Evolutionary conservation across 345 rosid species (phyloP).

Genomic region (Mercurialis annua): DNA sequence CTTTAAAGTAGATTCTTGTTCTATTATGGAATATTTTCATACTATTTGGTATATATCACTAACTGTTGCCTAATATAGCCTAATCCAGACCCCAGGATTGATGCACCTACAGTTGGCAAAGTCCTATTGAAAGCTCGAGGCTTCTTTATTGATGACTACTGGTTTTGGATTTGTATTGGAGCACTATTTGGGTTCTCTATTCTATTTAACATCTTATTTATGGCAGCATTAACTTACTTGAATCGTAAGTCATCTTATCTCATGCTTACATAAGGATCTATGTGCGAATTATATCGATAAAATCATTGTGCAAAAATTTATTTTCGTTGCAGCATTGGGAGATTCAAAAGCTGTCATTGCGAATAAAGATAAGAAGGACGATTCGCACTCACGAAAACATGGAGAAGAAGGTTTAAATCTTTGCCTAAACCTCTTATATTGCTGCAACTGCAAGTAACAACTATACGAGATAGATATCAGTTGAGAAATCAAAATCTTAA

Average conservation of each 20-base stretch:
- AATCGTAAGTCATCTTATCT: conserved; percentile 53
- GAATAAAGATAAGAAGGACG: conserved; percentile 43
- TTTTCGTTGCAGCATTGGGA: conserved; percentile 59
- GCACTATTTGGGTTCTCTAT: conserved; percentile 69
- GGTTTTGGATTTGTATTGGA: conserved; percentile 83
- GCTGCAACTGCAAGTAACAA: too few relatives aligned
- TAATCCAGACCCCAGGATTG: conserved; percentile 42
- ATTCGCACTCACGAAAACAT: conserved; percentile 14
- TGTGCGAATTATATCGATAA: conserved; percentile 9
- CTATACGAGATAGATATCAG: too few relatives aligned
- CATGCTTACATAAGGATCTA: neutral
- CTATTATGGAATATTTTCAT: too few relatives aligned
- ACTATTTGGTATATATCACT: conserved; percentile 9
- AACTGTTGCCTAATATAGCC: conserved; percentile 40
- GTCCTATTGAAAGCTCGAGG: conserved; percentile 63
- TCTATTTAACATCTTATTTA: conserved; percentile 67
- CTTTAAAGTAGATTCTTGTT: neutral
- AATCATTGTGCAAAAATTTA: neutral
- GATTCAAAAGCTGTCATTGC: conserved; percentile 47
- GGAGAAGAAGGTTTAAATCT: too few relatives aligned
- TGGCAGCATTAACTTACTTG: too few relatives aligned
- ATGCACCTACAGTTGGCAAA: conserved; percentile 64
- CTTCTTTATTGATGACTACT: conserved; percentile 57
- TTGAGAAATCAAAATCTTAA: too few relatives aligned
- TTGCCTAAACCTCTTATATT: neutral